Evolutionary conservation across 1,139 yeast genomes (phyloP).

Genomic region (Lodderomyces elongisporus): DNA sequence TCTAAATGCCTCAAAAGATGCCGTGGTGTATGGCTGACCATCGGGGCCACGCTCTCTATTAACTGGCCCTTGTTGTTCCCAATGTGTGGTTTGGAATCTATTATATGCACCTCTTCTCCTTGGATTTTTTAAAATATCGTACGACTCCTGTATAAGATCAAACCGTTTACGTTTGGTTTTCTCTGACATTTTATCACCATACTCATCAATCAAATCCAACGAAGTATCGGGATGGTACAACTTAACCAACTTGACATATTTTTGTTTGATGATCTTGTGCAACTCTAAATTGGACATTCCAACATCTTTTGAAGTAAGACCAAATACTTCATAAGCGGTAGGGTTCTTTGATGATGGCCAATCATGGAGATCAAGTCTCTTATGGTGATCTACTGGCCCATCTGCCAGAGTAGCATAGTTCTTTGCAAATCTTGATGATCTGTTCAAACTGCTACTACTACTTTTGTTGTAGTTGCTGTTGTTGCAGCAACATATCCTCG

Average conservation of each 20-base stretch:
- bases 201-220: constrained; percentile 19
- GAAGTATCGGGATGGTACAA: constrained; percentile 81
- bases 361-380: constrained; percentile 13
- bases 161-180: constrained; percentile 55
- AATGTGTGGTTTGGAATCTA: constrained; percentile 22
- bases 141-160: constrained; percentile 68
- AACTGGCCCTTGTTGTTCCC: constrained; percentile 19
- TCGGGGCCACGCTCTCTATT: constrained; percentile 17
- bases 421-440: too few species aligned
- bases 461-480: too few species aligned
- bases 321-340: constrained; percentile 71
- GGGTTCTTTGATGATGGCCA: constrained; percentile 66
- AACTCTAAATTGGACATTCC: constrained; percentile 23
- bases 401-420: constrained; percentile 5
- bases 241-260: constrained; percentile 65
- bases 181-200: constrained; percentile 24
- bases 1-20: constrained; percentile 31
- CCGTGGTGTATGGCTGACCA: constrained; percentile 23
- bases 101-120: constrained; percentile 32
- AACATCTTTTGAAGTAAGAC: constrained; percentile 22
- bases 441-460: too few species aligned
- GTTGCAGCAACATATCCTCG: constrained; percentile 1
- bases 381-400: constrained; percentile 12
- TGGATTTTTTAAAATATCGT: constrained; percentile 62
- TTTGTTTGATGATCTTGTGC: constrained; percentile 43